Base-by-base conservation (phyloP, 2,329 filamentous ascomycete genomes). In the Scedosporium boydii region DNA sequence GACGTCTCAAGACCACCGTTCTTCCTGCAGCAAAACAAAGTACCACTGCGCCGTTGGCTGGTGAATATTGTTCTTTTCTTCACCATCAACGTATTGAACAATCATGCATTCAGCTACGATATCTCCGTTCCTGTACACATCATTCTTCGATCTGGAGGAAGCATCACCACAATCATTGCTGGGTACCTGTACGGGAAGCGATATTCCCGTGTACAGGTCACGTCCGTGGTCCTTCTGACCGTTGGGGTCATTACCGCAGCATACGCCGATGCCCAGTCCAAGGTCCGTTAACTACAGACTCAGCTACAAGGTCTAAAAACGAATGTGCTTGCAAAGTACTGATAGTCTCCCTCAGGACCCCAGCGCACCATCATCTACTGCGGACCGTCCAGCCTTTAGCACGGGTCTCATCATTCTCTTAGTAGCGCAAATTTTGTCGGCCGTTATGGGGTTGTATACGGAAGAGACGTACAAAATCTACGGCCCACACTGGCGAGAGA, bases 61-160 rank as follows among this genome's bases (percentile, higher is more conserved):
- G 80, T 93, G 70, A 97, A 96, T 71, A 96, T 96, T 51, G 78
- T 89, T 3, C 84, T 97, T 68, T 98, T 98, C 76, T 95, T 96
- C 73, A 84, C 84, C 65, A 95, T 99, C 76, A 99, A 98, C 70
- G 86, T 98, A 63, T 78, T 99, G 71, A 99, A 99, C 77, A 99
- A 99, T 70, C 93, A 93, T 80, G 95, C 93, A 6, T 99, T 99
- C 74, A 93, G 91, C 65, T 99, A 97, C 77, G 87, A 92, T 68
- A 98, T 99, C 63, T 96, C 92, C 6, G 91, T 99, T 0, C 95
- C 95, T 1, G 87, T 99, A 58, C 95, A 99, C 72, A 99, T 99
- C 69, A 98, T 99, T 67, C 80, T 99, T 34, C 86, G 95, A 61
- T 97, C 93, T 58, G 96, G 93, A 59, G 95, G 95, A 16, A 96